Base-by-base conservation (phyloP, 2,329 filamentous ascomycete species). In the Aspergillus phoenicis region DNA sequence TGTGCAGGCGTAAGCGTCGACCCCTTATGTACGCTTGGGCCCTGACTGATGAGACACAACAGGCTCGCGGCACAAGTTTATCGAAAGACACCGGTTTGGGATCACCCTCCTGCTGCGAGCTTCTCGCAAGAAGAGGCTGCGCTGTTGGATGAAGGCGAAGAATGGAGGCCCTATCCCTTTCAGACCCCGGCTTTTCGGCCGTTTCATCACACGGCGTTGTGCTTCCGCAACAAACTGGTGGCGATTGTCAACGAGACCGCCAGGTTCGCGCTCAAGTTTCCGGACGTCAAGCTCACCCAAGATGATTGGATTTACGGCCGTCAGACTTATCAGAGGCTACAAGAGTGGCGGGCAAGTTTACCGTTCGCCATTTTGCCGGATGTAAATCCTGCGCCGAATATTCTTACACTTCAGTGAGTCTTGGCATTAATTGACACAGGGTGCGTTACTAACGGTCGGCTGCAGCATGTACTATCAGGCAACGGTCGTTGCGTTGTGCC, bases 41-140 rank as follows among this genome's bases (percentile, higher is more conserved):
- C 10, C 38, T 5, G 20, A 13, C 59, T 64, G 54, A 67, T 39
- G 1, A 3, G n/a, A 5, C 17, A 56, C 30, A 36, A 36, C 11
- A 70, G 68, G 7, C 53, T 70, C n/a, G 66, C 62, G 6, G 62
- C 66, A 2, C 67, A 69, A 47, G 68, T 70, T 5, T 69, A 70
- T 24, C 58, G 65, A 15, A 70, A 68, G 49, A 26, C 48, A 11
- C 60, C 64, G 2, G 61, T 57, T 4, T 68, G 67, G 66, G 43
- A 62, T 11, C 41, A 48, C 1, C 67, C 68, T 1, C 68, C 68
- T 13, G 52, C 58, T 15, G 58, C 65, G n/a, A 41, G 26, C 28
- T 68, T 67, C 28, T 64, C 62, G 2, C 55, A 36, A 2, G 48
- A 65, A 15, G 64, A 70, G 48, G 64, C 66, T 4, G 58, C 53